Conservation (phyloP, 1,284 basidiomycete genomes). For the Malassezia psittaci region DNA sequence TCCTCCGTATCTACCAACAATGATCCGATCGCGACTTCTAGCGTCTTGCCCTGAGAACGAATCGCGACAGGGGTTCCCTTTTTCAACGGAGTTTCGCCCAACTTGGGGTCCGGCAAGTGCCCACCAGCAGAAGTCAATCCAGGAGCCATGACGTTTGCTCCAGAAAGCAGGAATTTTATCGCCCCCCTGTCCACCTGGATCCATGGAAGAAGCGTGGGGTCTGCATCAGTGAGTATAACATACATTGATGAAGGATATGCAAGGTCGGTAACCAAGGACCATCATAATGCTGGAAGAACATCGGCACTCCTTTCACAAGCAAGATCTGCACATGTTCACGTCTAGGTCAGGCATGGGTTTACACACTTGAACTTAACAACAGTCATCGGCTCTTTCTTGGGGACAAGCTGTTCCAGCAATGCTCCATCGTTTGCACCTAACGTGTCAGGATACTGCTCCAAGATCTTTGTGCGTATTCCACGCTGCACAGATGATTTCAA, state of each 20-base stretch:
- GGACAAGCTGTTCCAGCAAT: slow-evolving; percentile 81
- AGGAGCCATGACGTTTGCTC: slow-evolving; percentile 56
- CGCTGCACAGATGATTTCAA: slow-evolving; percentile 90
- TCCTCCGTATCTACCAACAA: slow-evolving; percentile 76
- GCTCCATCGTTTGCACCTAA: slow-evolving; percentile 53
- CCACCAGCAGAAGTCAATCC: slow-evolving; percentile 88
- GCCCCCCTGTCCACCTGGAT: slow-evolving; percentile 91
- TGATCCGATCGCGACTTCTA: slow-evolving; percentile 77
- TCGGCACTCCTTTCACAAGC: slow-evolving; percentile 69
- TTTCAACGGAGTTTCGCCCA: slow-evolving; percentile 58
- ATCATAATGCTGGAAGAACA: slow-evolving; percentile 96
- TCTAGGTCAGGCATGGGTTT: slow-evolving; percentile 51
- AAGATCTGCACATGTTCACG: slow-evolving; percentile 92
- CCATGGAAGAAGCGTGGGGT: slow-evolving; percentile 76
- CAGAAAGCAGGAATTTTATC: slow-evolving; percentile 84
- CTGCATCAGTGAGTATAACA: slow-evolving; percentile 17
- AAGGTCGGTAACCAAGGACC: slow-evolving; percentile 82
- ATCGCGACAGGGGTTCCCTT: slow-evolving; percentile 71
- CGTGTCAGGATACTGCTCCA: slow-evolving; percentile 65
- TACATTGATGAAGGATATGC: slow-evolving; percentile 71
- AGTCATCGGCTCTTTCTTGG: slow-evolving; percentile 89
- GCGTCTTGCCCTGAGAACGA: slow-evolving; percentile 89
- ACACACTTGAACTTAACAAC: slow-evolving; percentile 80
- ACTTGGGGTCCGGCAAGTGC: slow-evolving; percentile 59
- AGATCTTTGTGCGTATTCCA: slow-evolving; percentile 66